phyloP scores from a whole-genome alignment of 2,329 filamentous ascomycete species.

The Penicillium sp. region DNA sequence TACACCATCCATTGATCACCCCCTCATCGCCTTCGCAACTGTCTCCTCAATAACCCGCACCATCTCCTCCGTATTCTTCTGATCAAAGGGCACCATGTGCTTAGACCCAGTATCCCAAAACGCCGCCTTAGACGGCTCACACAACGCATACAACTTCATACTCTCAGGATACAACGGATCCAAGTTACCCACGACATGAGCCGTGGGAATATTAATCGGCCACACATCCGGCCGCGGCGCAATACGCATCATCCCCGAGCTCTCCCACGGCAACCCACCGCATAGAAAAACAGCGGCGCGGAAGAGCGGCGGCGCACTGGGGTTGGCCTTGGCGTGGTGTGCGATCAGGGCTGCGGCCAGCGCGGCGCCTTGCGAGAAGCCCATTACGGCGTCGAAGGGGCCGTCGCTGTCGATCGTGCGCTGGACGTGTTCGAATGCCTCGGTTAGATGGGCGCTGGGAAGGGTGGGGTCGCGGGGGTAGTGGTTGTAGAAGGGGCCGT shows the following conservation, averaged over 20 bases:
- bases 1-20: background rate
- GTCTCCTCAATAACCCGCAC: conserved; percentile 28
- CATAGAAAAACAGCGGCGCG: conserved; percentile 36
- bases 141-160: conserved; percentile 35
- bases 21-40: conserved; percentile 23
- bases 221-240: conserved; percentile 15
- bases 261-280: conserved; percentile 28
- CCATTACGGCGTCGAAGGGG: conserved; percentile 36
- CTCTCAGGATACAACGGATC: conserved; percentile 35
- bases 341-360: conserved; percentile 30
- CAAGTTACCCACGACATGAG: conserved; percentile 41
- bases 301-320: conserved; percentile 26
- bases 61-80: conserved; percentile 31
- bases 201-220: conserved; percentile 38
- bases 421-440: conserved; percentile 30
- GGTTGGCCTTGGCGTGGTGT: conserved; percentile 25
- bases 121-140: conserved; percentile 32
- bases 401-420: conserved; percentile 26
- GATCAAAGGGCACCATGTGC: conserved; percentile 38
- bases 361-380: conserved; percentile 36
- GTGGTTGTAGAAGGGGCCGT: conserved; percentile 36
- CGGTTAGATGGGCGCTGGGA: conserved; percentile 25
- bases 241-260: conserved; percentile 22
- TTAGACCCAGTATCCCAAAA: conserved; percentile 41
- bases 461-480: conserved; percentile 24